phyloP scores from a whole-genome alignment of 148 eudicot genomes.

The Beta vulgaris region DNA sequence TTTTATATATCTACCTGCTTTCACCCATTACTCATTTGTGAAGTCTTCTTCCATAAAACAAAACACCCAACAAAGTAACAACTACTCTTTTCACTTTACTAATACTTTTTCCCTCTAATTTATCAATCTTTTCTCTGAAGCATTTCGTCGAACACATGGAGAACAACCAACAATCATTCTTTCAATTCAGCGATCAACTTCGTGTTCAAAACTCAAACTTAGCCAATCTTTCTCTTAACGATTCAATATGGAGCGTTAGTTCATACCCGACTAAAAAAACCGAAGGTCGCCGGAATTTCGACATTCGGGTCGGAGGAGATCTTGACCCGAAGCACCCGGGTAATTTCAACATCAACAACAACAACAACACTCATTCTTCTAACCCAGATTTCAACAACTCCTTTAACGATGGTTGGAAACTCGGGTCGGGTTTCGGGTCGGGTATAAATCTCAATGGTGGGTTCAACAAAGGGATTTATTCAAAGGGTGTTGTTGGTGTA shows the following conservation, averaged over 20 bases:
- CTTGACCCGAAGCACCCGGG: conserved; percentile 10
- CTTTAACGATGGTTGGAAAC: conserved; percentile 43
- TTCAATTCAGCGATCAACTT: conserved; percentile 90
- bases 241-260: conserved; percentile 85
- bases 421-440: conserved; percentile 48
- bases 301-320: conserved; percentile 54
- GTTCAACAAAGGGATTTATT: conserved; percentile 76
- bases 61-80: not conserved
- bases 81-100: not conserved
- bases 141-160: conserved; percentile 49
- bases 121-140: conserved; percentile 8
- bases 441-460: conserved; percentile 64
- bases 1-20: not conserved
- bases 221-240: conserved; percentile 69
- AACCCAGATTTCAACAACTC: conserved; percentile 38
- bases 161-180: conserved; percentile 71
- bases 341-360: conserved; percentile 22
- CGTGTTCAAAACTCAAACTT: conserved; percentile 62
- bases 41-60: not conserved
- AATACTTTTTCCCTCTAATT: not conserved
- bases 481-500: conserved; percentile 39
- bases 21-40: conserved; percentile 4
- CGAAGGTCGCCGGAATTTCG: conserved; percentile 67
- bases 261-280: conserved; percentile 46
- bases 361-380: not conserved